Evolutionary conservation across 768 basidiomycete species (phyloP).

Genomic region (Mycena latifolia): DNA sequence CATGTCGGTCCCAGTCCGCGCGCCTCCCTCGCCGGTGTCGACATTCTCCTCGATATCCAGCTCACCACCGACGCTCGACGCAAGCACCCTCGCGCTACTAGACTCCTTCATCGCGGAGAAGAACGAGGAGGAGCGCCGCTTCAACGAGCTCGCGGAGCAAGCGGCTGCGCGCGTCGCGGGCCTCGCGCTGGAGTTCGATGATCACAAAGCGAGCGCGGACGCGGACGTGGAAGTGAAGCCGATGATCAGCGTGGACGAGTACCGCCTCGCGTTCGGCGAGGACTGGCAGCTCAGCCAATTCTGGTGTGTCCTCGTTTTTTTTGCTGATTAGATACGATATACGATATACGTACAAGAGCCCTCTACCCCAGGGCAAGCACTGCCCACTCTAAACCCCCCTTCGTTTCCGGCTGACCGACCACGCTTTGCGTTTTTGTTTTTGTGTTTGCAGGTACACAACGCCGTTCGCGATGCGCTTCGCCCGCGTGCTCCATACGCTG

Average conservation of each 20-base stretch:
- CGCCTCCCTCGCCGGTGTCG: conserved; percentile 36
- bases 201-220: conserved; percentile 38
- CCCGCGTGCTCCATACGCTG: conserved; percentile 46
- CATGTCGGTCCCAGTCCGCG: conserved; percentile 37
- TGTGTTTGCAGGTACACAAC: conserved; percentile 57
- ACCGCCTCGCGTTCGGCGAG: conserved; percentile 56
- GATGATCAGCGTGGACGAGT: conserved; percentile 60
- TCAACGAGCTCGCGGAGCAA: conserved; percentile 53
- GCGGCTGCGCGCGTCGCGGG: conserved; percentile 51
- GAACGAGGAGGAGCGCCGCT: conserved; percentile 57
- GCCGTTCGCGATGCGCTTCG: conserved; percentile 53
- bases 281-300: conserved; percentile 67
- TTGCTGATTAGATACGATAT: conserved; percentile 12
- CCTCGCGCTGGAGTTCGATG: conserved; percentile 42
- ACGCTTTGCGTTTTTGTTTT: too few species aligned
- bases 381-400: background rate
- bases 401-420: conserved; percentile 11
- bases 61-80: conserved; percentile 52
- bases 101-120: conserved; percentile 54
- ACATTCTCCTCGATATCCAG: conserved; percentile 43
- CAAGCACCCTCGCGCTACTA: conserved; percentile 54
- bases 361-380: conserved; percentile 12
- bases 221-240: conserved; percentile 40
- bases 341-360: background rate
- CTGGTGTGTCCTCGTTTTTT: conserved; percentile 50